Conservation (phyloP, 768 basidiomycete species). For the Nevesoporus exiguus region DNA sequence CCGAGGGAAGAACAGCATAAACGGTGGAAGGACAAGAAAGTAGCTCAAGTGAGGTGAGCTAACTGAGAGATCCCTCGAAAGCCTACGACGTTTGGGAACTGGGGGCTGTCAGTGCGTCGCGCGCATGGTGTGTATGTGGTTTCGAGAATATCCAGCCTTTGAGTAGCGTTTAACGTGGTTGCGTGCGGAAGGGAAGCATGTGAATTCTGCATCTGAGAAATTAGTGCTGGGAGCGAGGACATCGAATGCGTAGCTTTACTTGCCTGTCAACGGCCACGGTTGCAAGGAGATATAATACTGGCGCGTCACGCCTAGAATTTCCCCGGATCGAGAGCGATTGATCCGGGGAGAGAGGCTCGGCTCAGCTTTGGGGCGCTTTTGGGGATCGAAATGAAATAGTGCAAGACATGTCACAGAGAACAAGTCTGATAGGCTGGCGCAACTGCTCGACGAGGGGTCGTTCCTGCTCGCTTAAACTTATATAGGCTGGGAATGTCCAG, state of each 20-base stretch:
- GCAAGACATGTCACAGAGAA: background rate
- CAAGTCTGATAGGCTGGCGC: background rate
- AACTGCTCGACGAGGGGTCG: background rate
- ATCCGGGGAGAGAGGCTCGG: background rate
- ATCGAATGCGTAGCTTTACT: background rate
- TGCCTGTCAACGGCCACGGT: background rate
- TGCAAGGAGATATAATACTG: background rate
- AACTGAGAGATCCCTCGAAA: background rate
- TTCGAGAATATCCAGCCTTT: slow-evolving; percentile 2
- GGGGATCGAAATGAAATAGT: no score
- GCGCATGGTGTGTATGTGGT: background rate
- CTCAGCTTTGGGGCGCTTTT: background rate
- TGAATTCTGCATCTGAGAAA: background rate
- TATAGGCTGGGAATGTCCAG: background rate
- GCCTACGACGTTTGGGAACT: slow-evolving; percentile 10
- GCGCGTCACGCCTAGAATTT: background rate
- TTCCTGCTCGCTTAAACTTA: slow-evolving; percentile 5
- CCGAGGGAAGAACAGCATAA: background rate
- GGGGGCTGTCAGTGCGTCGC: background rate
- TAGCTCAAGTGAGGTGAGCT: background rate
- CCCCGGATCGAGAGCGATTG: background rate
- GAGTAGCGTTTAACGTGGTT: slow-evolving; percentile 13
- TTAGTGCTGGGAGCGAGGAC: slow-evolving; percentile 3
- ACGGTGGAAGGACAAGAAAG: background rate
- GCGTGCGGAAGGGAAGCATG: slow-evolving; percentile 9